A percentile compares a stretch with the other conserved stretches of the same genome.
phyloP scores from a whole-genome alignment of 805 yeast species.

The Ogataea naganishii region DNA sequence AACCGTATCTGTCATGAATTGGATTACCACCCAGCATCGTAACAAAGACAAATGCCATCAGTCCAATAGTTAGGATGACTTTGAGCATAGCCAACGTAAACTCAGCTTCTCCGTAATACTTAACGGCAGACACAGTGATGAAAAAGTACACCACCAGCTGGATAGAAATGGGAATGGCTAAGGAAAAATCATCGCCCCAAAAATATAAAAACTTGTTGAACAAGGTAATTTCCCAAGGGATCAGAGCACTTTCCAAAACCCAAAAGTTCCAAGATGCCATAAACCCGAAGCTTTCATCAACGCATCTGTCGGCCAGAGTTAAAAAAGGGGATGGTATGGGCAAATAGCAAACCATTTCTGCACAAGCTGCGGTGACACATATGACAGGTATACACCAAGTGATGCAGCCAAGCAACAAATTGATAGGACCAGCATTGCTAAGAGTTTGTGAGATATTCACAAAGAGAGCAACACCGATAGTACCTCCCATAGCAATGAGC shows the following conservation, averaged over 20 bases:
- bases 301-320: slow-evolving; percentile 22
- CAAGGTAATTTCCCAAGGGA: slow-evolving; percentile 35
- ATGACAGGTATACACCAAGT: slow-evolving; percentile 20
- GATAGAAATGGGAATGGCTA: slow-evolving; percentile 56
- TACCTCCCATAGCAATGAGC: slow-evolving; percentile 26
- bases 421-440: slow-evolving; percentile 19
- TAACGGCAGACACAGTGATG: slow-evolving; percentile 62
- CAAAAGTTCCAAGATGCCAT: slow-evolving; percentile 23
- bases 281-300: slow-evolving; percentile 23
- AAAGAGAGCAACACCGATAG: slow-evolving; percentile 24
- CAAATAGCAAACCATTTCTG: slow-evolving; percentile 24
- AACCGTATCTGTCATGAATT: slow-evolving; percentile 50
- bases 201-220: too few relatives aligned
- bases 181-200: slow-evolving; percentile 66
- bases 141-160: slow-evolving; percentile 53
- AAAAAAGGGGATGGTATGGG: slow-evolving; percentile 24
- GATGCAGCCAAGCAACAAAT: slow-evolving; percentile 16
- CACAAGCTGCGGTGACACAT: slow-evolving; percentile 20
- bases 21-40: slow-evolving; percentile 85
- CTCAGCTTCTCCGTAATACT: slow-evolving; percentile 44
- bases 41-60: slow-evolving; percentile 31
- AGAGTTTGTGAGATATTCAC: slow-evolving; percentile 22
- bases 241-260: slow-evolving; percentile 31
- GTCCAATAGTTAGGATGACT: slow-evolving; percentile 28
- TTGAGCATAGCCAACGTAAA: slow-evolving; percentile 31